These are phyloP conservation scores for Pichia sp. DNA, from an alignment of 1,139 yeast species.

Conservation along the genomic window DNA sequence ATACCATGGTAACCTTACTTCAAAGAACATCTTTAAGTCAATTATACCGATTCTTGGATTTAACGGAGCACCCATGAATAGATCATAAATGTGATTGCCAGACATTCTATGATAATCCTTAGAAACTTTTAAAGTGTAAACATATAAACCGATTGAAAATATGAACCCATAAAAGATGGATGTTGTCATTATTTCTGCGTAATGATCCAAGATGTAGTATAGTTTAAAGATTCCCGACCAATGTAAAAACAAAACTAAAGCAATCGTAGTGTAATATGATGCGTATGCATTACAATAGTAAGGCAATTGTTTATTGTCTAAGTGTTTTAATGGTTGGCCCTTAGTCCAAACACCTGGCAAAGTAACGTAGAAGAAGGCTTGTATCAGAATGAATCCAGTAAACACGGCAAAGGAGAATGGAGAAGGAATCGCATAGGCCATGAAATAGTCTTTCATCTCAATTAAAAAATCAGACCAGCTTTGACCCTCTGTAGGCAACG, in stretches of 20 bases:
- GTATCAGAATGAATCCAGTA: conserved; percentile 61
- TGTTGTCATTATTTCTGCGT: conserved; percentile 89
- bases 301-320: conserved; percentile 72
- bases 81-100: conserved; percentile 82
- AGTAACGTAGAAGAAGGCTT: conserved; percentile 70
- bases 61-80: conserved; percentile 95
- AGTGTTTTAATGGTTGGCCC: conserved; percentile 85
- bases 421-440: conserved; percentile 63
- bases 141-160: conserved; percentile 56
- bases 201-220: conserved; percentile 66
- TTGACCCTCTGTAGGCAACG: conserved; percentile 60
- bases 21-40: conserved; percentile 94
- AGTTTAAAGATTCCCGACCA: conserved; percentile 65
- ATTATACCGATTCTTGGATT: conserved; percentile 91
- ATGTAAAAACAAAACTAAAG: conserved; percentile 54
- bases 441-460: conserved; percentile 40
- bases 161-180: conserved; percentile 73
- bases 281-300: conserved; percentile 90
- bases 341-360: conserved; percentile 93
- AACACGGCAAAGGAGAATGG: conserved; percentile 61
- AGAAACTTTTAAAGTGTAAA: conserved; percentile 56
- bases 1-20: conserved; percentile 96
- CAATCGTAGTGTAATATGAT: conserved; percentile 67
- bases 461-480: conserved; percentile 46
- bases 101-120: conserved; percentile 84